phyloP scores from a whole-genome alignment of 2,329 filamentous ascomycete genomes.

The Aspergillus tamarii region DNA sequence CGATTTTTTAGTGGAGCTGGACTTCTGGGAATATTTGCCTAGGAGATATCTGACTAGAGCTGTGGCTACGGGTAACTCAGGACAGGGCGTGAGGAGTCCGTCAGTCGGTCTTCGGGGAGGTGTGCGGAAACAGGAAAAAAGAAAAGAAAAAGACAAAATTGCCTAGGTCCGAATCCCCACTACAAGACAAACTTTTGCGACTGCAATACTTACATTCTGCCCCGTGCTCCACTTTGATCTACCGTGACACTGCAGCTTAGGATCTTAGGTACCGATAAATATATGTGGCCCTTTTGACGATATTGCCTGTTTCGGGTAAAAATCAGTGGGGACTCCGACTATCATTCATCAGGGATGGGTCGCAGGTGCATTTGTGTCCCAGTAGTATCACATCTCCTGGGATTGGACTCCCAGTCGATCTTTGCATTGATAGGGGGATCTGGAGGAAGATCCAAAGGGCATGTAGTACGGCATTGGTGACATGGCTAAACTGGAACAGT shows the following conservation, averaged over 20 bases:
- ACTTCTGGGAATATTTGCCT: neutral
- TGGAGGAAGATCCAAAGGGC: constrained; percentile 1
- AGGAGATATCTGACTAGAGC: neutral
- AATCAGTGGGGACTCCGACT: constrained; percentile 2
- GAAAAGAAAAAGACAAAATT: neutral
- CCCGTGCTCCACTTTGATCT: constrained; percentile 13
- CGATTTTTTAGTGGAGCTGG: neutral
- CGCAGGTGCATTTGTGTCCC: neutral
- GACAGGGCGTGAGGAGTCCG: neutral
- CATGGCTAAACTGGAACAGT: neutral
- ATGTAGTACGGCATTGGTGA: constrained; percentile 2
- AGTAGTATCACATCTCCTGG: neutral
- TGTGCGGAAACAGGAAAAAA: neutral
- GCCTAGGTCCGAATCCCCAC: neutral
- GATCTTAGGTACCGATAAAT: constrained; percentile 11
- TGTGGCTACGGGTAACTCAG: neutral
- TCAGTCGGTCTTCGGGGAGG: neutral
- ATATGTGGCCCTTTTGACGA: constrained; percentile 6
- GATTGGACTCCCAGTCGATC: constrained; percentile 1
- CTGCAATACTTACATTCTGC: constrained; percentile 11
- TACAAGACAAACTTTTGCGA: constrained; percentile 9
- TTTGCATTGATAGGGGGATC: neutral
- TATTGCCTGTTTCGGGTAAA: neutral
- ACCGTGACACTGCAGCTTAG: constrained; percentile 12
- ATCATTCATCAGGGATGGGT: constrained; percentile 6